These are phyloP conservation scores for Candida lessepsii DNA, from an alignment of 805 yeast species.

Conservation along the genomic window DNA sequence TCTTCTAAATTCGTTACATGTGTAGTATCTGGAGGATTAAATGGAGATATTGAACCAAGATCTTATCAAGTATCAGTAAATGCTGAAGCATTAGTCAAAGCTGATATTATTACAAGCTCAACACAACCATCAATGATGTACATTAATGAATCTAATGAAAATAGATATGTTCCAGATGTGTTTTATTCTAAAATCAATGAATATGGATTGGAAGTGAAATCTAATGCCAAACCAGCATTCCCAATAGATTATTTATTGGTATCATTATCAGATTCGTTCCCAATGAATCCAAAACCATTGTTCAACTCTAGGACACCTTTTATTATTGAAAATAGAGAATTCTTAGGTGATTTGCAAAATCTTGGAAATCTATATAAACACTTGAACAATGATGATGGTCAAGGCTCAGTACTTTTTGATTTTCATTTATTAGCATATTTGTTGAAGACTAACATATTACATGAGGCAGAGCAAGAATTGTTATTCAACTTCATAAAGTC, in stretches of 20 bases:
- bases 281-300: conserved; percentile 54
- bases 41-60: conserved; percentile 86
- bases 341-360: conserved; percentile 72
- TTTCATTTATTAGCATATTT: conserved; percentile 74
- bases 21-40: conserved; percentile 83
- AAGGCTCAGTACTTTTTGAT: conserved; percentile 48
- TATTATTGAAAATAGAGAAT: conserved; percentile 78
- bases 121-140: conserved; percentile 88
- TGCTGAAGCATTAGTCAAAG: conserved; percentile 84
- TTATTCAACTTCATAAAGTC: conserved; percentile 48
- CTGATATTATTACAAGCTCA: conserved; percentile 82
- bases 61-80: conserved; percentile 86
- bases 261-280: conserved; percentile 91
- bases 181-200: conserved; percentile 83
- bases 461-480: conserved; percentile 50
- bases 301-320: conserved; percentile 47
- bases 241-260: conserved; percentile 90
- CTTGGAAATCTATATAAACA: conserved; percentile 52
- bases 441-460: conserved; percentile 54
- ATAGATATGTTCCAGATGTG: conserved; percentile 91
- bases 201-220: conserved; percentile 83
- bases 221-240: conserved; percentile 85
- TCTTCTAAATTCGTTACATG: conserved; percentile 94
- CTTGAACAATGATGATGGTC: conserved; percentile 37
- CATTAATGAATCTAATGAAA: conserved; percentile 68